Evolutionary conservation across 768 basidiomycete species (phyloP).

Genomic region (Psilocybe tampanensis): DNA sequence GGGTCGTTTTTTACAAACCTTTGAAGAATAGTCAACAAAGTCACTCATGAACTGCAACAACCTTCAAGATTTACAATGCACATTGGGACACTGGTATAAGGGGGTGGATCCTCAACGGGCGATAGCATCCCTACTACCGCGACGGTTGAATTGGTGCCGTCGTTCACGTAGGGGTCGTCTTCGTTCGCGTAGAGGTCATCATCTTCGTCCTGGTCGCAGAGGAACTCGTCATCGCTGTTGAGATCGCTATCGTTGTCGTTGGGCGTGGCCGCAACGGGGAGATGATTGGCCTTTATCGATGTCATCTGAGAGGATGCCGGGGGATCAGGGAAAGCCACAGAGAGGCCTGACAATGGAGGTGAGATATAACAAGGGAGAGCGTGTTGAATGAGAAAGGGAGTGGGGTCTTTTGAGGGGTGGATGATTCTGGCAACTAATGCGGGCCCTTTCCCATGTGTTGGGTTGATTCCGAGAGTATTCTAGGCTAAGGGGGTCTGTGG

Average conservation of each 20-base stretch:
- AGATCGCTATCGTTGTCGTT: not conserved
- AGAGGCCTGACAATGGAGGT: not conserved
- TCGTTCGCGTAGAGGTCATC: conserved; percentile 1
- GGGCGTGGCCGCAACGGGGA: not conserved
- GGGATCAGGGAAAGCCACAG: not conserved
- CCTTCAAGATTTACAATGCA: conserved; percentile 11
- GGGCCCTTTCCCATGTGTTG: conserved; percentile 1
- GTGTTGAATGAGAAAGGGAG: too few relatives aligned
- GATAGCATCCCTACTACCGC: not conserved
- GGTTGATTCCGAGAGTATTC: not conserved
- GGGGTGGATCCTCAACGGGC: not conserved
- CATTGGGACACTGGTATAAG: not conserved
- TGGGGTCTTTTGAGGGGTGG: too few relatives aligned
- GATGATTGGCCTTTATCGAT: not conserved
- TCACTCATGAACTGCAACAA: not conserved
- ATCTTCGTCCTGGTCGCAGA: conserved; percentile 13
- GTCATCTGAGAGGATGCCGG: not conserved
- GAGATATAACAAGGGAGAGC: not conserved
- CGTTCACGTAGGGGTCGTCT: too few relatives aligned
- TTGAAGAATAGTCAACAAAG: not conserved
- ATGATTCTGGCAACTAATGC: not conserved
- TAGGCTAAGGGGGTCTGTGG: not conserved
- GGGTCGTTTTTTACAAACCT: conserved; percentile 18
- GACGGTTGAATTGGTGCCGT: too few relatives aligned
- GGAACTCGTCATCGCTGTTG: conserved; percentile 4